Evolutionary conservation across 176 grass and related monocot genomes (phyloP).

Genomic region (Avena insularis): DNA sequence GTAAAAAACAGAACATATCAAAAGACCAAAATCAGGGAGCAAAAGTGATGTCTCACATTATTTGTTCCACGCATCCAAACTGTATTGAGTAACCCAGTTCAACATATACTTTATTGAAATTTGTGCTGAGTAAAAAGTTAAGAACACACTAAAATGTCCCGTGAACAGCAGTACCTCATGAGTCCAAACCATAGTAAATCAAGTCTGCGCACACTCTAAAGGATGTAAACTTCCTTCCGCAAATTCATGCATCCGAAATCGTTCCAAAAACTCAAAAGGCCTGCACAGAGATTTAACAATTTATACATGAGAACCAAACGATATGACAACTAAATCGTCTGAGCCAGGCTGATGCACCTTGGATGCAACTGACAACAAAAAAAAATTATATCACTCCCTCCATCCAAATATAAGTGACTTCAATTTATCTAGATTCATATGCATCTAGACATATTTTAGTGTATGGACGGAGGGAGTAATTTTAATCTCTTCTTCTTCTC

Average conservation of each 20-base stretch:
- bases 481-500: background rate
- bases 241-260: constrained; percentile 84
- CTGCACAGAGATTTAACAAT: constrained; percentile 44
- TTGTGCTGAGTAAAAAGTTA: background rate
- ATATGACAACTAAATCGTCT: background rate
- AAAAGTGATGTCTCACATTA: background rate
- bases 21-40: background rate
- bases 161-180: constrained; percentile 41
- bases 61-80: background rate
- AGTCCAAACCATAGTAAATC: constrained; percentile 35
- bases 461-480: too few species aligned
- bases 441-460: too few species aligned
- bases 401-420: background rate
- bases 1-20: background rate
- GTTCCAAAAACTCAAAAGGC: constrained; percentile 78
- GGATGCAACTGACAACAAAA: background rate
- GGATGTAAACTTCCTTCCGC: constrained; percentile 72
- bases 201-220: constrained; percentile 93
- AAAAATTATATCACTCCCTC: background rate
- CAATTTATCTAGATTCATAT: too few species aligned
- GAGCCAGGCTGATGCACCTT: background rate
- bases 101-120: constrained; percentile 24
- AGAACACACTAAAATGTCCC: background rate
- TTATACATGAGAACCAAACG: constrained; percentile 34
- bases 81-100: constrained; percentile 26